These are phyloP conservation scores for Coemansia sp. DNA, from an alignment of 192 early-diverging fungal genomes.

Conservation along the genomic window DNA sequence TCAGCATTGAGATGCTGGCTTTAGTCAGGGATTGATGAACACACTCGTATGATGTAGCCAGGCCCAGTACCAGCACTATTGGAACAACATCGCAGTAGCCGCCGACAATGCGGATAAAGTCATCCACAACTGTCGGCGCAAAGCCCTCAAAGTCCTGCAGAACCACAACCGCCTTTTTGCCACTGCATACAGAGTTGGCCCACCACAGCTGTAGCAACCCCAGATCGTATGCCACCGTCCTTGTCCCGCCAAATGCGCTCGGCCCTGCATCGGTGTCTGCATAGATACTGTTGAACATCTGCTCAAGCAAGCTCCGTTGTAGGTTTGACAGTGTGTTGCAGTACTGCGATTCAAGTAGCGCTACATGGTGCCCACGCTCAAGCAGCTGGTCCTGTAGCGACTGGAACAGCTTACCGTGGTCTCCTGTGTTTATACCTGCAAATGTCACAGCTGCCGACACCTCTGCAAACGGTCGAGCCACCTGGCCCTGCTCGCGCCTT, in stretches of 20 bases:
- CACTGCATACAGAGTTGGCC: constrained; percentile 4
- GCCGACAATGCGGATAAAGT: constrained; percentile 67
- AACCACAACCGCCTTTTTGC: constrained; percentile 62
- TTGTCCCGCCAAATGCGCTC: constrained; percentile 18
- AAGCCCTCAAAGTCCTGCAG: constrained; percentile 90
- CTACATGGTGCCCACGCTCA: constrained; percentile 54
- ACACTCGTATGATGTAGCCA: constrained; percentile 84
- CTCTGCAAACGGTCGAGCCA: constrained; percentile 62
- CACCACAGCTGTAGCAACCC: constrained; percentile 70
- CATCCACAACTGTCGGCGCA: constrained; percentile 65
- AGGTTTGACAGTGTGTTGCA: constrained; percentile 64
- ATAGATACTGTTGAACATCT: constrained; percentile 54
- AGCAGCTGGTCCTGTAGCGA: constrained; percentile 58
- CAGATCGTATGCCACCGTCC: constrained; percentile 66
- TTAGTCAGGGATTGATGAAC: constrained; percentile 80
- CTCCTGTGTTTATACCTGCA: constrained; percentile 71
- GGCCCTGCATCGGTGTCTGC: constrained; percentile 19
- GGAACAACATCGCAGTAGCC: constrained; percentile 70
- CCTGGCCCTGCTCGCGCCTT: constrained; percentile 30
- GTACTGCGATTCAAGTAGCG: constrained; percentile 68
- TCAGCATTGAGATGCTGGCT: constrained; percentile 67
- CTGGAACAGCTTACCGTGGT: constrained; percentile 71
- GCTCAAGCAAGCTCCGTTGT: constrained; percentile 68
- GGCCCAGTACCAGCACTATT: constrained; percentile 76
- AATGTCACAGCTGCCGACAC: constrained; percentile 73